Base-by-base conservation (phyloP, 306 rosid genomes). In the Geum urbanum region DNA sequence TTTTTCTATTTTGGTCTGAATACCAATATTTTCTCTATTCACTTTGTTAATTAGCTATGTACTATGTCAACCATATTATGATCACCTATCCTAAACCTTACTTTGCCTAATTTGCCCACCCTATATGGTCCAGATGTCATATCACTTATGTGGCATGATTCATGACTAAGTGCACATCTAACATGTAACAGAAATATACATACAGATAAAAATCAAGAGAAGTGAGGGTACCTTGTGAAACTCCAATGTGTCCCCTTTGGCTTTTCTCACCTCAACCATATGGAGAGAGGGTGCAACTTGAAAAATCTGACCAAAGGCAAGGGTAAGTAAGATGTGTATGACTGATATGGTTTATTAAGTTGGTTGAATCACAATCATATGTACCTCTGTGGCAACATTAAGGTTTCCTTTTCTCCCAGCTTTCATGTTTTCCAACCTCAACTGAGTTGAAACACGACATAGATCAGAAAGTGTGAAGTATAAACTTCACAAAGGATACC, bases 351-450 rank as follows among this genome's bases (percentile, higher is more conserved):
- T 37, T 13, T n/a, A 71, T n/a, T 27, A 0, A 12, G 11, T 6
- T 40, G 12, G 20, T 27, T 19, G 7, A 69, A 20, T 22, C 9
- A 4, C 47, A 46, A 7, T 55, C 39, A 57, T 56, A 44, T 41
- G 66, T 78, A 92, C 97, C 96, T 94, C 97, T 20, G 99, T 94
- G 44, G 99, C 96, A 85, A 94, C 86, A 76, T 91, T 94, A 65
- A 94, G 99, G 80, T 94, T 94, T 77, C 99, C 99, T 79, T 91
- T 94, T 75, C 99, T 82, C 73, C 99, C 99, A 40, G 99, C 99
- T 80, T 88, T 94, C 74, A 86, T 72, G 71, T 94, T 94, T 82
- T 87, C 97, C 16, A 94, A 95, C 84, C 91, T 91, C 99, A 94
- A 77, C 99, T 94, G 79, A 59, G 48, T 39, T 27, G 32, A 46